Evolutionary conservation across 805 yeast genomes (phyloP).

Genomic region (Ogataea neopini): DNA sequence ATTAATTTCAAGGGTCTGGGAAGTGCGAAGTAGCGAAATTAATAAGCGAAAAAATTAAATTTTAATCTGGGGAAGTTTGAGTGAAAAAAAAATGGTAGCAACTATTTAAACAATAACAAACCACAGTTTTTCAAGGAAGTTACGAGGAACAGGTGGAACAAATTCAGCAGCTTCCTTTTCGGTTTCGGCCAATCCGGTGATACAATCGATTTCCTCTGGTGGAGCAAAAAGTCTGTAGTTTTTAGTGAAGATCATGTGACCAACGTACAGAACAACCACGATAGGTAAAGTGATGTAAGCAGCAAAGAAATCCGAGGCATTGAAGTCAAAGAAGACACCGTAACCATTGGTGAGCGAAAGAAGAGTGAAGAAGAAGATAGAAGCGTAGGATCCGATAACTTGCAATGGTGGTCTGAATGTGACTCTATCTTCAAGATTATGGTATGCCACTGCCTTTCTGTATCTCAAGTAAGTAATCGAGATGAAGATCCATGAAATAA

Average conservation of each 20-base stretch:
- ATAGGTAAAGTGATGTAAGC: slow-evolving; percentile 65
- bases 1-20: neutral
- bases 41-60: neutral
- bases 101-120: slow-evolving; percentile 42
- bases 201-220: slow-evolving; percentile 58
- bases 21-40: neutral
- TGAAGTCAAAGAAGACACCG: slow-evolving; percentile 53
- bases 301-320: slow-evolving; percentile 61
- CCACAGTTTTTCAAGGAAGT: slow-evolving; percentile 49
- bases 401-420: slow-evolving; percentile 58
- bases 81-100: neutral
- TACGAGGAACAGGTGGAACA: slow-evolving; percentile 35
- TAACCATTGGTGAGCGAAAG: slow-evolving; percentile 58
- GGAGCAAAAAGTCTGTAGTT: slow-evolving; percentile 51
- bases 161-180: slow-evolving; percentile 51
- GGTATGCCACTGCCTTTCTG: slow-evolving; percentile 61
- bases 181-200: slow-evolving; percentile 59
- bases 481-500: slow-evolving; percentile 61
- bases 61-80: neutral
- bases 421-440: slow-evolving; percentile 52
- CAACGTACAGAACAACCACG: slow-evolving; percentile 51
- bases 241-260: slow-evolving; percentile 52
- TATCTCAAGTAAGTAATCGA: slow-evolving; percentile 58
- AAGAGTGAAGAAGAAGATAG: slow-evolving; percentile 42
- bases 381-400: slow-evolving; percentile 59